Evolutionary conservation across 768 basidiomycete genomes (phyloP).

Genomic region (Amanita thiersii): DNA sequence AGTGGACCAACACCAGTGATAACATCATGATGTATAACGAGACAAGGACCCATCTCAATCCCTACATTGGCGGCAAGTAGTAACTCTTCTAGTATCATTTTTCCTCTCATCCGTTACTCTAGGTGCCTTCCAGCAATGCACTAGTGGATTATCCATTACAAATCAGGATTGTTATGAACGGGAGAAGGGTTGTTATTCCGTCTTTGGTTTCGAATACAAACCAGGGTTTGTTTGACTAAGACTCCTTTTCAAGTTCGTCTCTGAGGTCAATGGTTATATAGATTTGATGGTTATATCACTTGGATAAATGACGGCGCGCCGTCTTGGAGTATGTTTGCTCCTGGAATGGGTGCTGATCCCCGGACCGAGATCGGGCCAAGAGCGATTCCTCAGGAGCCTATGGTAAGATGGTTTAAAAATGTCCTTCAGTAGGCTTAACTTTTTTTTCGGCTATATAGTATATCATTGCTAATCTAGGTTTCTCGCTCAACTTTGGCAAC

Average conservation of each 20-base stretch:
- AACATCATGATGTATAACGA: slow-evolving; percentile 41
- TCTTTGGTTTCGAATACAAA: slow-evolving; percentile 42
- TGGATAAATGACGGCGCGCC: slow-evolving; percentile 45
- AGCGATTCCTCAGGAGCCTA: slow-evolving; percentile 27
- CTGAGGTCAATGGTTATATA: slow-evolving; percentile 18
- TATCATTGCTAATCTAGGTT: slow-evolving; percentile 1
- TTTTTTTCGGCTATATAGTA: neutral
- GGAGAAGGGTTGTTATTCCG: slow-evolving; percentile 19
- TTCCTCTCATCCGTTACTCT: slow-evolving; percentile 27
- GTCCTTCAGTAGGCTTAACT: neutral
- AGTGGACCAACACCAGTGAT: slow-evolving; percentile 36
- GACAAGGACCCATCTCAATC: slow-evolving; percentile 36
- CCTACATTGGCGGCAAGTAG: slow-evolving; percentile 53
- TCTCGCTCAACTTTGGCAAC: neutral
- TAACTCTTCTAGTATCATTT: slow-evolving; percentile 11
- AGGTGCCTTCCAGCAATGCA: slow-evolving; percentile 61
- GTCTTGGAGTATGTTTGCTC: slow-evolving; percentile 42
- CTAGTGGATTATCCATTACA: slow-evolving; percentile 54
- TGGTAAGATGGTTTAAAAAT: neutral
- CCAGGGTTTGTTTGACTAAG: slow-evolving; percentile 27
- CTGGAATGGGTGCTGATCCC: slow-evolving; percentile 35
- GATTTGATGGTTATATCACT: slow-evolving; percentile 40
- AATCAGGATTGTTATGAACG: slow-evolving; percentile 58
- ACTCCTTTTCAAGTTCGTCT: slow-evolving; percentile 11
- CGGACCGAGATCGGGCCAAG: slow-evolving; percentile 35